Evolutionary conservation across 2,329 filamentous ascomycete species (phyloP).

Genomic region (Epichloe sylvatica): DNA sequence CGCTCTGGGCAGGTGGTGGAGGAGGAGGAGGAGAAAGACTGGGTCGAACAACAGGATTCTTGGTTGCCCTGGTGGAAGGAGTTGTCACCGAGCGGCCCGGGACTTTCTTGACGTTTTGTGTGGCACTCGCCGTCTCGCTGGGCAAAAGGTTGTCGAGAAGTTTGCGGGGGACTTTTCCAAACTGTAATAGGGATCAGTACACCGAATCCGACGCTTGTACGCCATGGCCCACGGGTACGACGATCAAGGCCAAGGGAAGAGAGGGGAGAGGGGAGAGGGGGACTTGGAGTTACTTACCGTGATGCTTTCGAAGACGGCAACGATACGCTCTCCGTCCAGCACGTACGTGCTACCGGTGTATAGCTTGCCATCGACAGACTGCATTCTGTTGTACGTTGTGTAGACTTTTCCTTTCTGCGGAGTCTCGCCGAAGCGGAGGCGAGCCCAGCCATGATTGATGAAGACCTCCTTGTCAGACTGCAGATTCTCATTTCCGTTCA

Average conservation of each 20-base stretch:
- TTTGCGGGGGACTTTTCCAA: too few species aligned
- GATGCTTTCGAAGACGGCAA: conserved; percentile 38
- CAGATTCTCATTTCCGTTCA: conserved; percentile 24
- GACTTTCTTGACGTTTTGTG: too few species aligned
- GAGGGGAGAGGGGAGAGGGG: too few species aligned
- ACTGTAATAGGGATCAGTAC: neutral
- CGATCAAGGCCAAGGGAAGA: too few species aligned
- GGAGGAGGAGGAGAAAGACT: too few species aligned
- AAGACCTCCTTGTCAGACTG: conserved; percentile 23
- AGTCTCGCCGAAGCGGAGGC: conserved; percentile 7
- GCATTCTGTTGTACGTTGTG: conserved; percentile 43
- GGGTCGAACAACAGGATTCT: too few species aligned
- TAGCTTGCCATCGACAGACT: conserved; percentile 32
- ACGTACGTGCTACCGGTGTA: conserved; percentile 38
- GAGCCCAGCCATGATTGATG: conserved; percentile 47
- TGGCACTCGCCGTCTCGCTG: too few species aligned
- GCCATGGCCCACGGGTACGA: too few species aligned
- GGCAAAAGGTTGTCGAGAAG: too few species aligned
- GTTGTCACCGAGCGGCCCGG: too few species aligned
- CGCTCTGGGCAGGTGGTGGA: too few species aligned
- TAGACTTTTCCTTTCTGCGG: conserved; percentile 18
- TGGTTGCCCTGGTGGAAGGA: too few species aligned
- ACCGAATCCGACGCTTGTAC: neutral
- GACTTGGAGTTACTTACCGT: conserved; percentile 13
- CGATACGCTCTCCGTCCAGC: conserved; percentile 36